These are phyloP conservation scores for Scutellaria minor DNA, from an alignment of 257 asterid genomes.

Conservation along the genomic window DNA sequence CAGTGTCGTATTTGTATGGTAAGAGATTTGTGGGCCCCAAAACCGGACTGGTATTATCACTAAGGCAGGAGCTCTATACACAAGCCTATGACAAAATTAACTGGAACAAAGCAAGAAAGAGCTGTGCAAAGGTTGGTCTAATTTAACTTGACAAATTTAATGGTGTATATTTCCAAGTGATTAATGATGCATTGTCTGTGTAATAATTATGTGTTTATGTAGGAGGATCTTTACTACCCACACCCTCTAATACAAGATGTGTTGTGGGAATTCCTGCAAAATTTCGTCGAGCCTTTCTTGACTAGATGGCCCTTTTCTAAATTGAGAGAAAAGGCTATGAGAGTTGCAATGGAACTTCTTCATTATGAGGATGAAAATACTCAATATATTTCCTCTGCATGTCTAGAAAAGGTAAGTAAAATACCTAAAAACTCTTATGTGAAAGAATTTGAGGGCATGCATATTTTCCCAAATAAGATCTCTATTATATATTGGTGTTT, in stretches of 20 bases:
- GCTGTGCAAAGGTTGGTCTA: constrained; percentile 53
- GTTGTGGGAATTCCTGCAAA: constrained; percentile 55
- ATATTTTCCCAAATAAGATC: too few relatives aligned
- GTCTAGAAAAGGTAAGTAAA: constrained; percentile 49
- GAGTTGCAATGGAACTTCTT: constrained; percentile 51
- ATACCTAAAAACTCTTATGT: background rate
- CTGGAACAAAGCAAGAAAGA: constrained; percentile 58
- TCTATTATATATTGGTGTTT: too few relatives aligned
- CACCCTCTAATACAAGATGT: constrained; percentile 59
- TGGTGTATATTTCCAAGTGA: background rate
- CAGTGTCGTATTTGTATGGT: constrained; percentile 69
- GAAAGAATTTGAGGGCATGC: too few relatives aligned
- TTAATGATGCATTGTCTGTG: background rate
- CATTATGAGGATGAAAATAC: constrained; percentile 60
- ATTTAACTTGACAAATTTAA: background rate
- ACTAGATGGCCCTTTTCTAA: constrained; percentile 57
- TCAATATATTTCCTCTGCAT: constrained; percentile 55
- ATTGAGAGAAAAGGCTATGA: constrained; percentile 49
- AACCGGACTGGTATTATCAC: constrained; percentile 29
- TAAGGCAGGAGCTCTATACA: constrained; percentile 47
- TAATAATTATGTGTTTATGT: background rate
- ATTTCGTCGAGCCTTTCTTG: constrained; percentile 51
- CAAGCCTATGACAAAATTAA: constrained; percentile 45
- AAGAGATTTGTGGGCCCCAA: constrained; percentile 58
- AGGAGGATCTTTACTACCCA: constrained; percentile 67